These are phyloP conservation scores for Debaryomyces prosopidis DNA, from an alignment of 805 yeast species.

Conservation along the genomic window DNA sequence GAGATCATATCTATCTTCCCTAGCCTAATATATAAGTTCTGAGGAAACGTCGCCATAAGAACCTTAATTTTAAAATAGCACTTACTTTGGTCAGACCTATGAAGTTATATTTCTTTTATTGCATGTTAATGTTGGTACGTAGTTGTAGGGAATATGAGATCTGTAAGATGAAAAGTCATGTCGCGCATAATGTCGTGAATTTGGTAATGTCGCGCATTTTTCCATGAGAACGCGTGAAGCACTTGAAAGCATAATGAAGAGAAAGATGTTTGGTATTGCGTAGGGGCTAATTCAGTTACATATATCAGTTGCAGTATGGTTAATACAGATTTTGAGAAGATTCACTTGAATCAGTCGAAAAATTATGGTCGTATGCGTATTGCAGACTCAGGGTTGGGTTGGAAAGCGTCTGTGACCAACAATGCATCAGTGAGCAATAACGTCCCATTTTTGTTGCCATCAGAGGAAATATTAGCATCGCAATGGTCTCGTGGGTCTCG, in stretches of 20 bases:
- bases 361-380: constrained; percentile 87
- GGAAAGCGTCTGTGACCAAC: constrained; percentile 72
- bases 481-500: constrained; percentile 93
- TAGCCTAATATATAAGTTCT: no score
- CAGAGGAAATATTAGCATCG: constrained; percentile 75
- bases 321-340: constrained; percentile 82
- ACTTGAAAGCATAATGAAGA: neutral
- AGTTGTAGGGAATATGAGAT: no score
- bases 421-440: constrained; percentile 39
- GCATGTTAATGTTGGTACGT: no score
- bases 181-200: neutral
- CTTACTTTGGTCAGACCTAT: no score
- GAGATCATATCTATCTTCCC: no score
- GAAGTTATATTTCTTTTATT: no score
- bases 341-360: constrained; percentile 84
- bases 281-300: neutral
- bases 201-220: neutral
- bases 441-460: constrained; percentile 85
- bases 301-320: constrained; percentile 27
- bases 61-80: no score
- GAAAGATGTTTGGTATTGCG: neutral
- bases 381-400: constrained; percentile 96
- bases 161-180: neutral
- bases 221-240: neutral
- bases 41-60: no score